phyloP scores from a whole-genome alignment of 352 stramenopile genomes.

The Achlya hypogyna region DNA sequence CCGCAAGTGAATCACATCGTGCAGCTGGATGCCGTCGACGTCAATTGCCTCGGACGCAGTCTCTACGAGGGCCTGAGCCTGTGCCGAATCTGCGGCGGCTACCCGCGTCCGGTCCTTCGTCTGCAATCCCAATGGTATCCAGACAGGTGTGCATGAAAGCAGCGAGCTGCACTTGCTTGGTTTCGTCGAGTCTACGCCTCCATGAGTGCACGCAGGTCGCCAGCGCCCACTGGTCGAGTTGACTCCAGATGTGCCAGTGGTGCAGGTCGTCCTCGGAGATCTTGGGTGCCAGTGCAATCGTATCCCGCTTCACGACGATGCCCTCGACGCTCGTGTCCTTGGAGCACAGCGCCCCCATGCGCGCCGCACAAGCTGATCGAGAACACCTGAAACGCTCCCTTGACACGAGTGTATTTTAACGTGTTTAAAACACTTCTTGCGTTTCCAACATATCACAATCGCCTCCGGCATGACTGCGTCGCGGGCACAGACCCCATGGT shows the following conservation, averaged over 20 bases:
- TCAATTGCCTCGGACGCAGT: slow-evolving; percentile 1
- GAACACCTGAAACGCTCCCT: neutral
- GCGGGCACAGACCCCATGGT: too few species aligned
- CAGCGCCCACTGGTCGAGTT: slow-evolving; percentile 11
- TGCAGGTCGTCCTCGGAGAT: slow-evolving; percentile 11
- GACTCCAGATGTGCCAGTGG: slow-evolving; percentile 20
- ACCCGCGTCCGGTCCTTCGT: neutral
- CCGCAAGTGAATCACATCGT: slow-evolving; percentile 18
- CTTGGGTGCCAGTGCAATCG: slow-evolving; percentile 1
- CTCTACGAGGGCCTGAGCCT: neutral
- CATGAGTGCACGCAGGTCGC: neutral
- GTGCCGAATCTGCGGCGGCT: neutral
- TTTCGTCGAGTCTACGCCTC: slow-evolving; percentile 10
- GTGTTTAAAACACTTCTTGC: too few species aligned
- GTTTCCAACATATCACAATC: too few species aligned
- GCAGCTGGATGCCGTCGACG: neutral
- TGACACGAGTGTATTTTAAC: too few species aligned
- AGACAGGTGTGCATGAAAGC: slow-evolving; percentile 12
- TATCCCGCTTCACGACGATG: slow-evolving; percentile 4
- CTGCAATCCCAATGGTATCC: neutral
- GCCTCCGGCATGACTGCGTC: too few species aligned
- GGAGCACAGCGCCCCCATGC: slow-evolving; percentile 2
- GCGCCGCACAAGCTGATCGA: neutral
- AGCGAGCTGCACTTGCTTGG: neutral
- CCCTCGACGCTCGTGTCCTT: neutral